Conservation (phyloP, 1,139 yeast species). For the Suhomyces kunorum region DNA sequence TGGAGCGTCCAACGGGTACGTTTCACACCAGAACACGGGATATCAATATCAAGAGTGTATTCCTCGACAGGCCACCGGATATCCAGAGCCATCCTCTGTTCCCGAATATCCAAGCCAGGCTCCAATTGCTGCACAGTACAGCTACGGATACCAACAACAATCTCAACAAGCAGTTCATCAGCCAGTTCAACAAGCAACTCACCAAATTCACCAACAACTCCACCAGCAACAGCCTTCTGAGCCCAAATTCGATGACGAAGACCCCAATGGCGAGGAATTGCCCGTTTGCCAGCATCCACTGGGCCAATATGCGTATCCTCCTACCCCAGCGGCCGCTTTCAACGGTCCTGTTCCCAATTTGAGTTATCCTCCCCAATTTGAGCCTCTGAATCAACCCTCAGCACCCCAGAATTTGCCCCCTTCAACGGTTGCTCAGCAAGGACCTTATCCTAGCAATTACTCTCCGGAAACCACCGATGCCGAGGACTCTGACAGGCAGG, state of each 20-base stretch:
- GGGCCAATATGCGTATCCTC: neutral
- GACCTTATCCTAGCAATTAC: constrained; percentile 11
- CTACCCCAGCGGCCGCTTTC: neutral
- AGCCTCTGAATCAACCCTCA: neutral
- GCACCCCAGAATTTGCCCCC: too few relatives aligned
- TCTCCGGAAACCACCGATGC: constrained; percentile 14
- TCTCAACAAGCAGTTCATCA: too few relatives aligned
- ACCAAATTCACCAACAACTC: too few relatives aligned
- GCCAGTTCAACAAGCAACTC: too few relatives aligned
- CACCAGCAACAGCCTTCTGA: too few relatives aligned
- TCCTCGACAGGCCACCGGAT: constrained; percentile 4
- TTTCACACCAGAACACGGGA: constrained; percentile 13
- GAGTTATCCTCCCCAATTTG: constrained; percentile 11
- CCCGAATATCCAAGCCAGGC: neutral
- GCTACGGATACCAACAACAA: constrained; percentile 10
- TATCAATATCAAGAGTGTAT: constrained; percentile 2
- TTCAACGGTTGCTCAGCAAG: too few relatives aligned
- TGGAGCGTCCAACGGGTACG: constrained; percentile 5
- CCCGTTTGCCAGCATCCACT: neutral
- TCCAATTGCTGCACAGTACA: neutral
- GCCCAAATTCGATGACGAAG: constrained; percentile 14
- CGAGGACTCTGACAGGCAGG: constrained; percentile 9
- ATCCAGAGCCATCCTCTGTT: neutral
- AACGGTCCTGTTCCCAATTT: constrained; percentile 2
- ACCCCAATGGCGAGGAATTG: constrained; percentile 11